Evolutionary conservation across 129 eudicot species (phyloP).

Genomic region (Centella asiatica): DNA sequence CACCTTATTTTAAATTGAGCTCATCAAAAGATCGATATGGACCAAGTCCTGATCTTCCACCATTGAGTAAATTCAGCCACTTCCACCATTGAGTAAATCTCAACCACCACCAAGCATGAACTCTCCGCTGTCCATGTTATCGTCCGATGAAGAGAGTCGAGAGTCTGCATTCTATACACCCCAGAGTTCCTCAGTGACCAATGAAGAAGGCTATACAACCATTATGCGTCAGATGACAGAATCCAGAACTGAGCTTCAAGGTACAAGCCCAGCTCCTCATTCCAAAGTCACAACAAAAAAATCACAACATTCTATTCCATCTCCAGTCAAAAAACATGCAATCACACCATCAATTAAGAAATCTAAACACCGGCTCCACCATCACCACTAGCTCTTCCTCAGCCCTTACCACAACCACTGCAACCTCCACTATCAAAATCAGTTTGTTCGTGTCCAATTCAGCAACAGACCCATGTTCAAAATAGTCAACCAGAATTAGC

Average conservation of each 20-base stretch:
- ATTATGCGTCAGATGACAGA: constrained; percentile 24
- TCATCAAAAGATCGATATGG: constrained; percentile 58
- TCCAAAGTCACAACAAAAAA: constrained; percentile 86
- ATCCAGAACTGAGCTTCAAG: constrained; percentile 21
- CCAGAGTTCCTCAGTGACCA: constrained; percentile 69
- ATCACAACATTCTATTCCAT: constrained; percentile 51
- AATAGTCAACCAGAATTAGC: constrained; percentile 25
- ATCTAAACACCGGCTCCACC: too few species aligned
- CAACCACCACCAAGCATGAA: constrained; percentile 41
- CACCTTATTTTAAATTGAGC: constrained; percentile 66
- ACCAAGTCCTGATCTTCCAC: constrained; percentile 94
- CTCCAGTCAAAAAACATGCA: constrained; percentile 52
- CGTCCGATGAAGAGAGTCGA: constrained; percentile 58
- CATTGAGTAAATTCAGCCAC: too few species aligned
- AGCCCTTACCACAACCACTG: constrained; percentile 22
- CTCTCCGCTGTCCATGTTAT: constrained; percentile 78
- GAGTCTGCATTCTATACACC: constrained; percentile 74
- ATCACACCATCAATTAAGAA: constrained; percentile 41
- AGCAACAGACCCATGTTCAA: constrained; percentile 17
- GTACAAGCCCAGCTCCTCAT: constrained; percentile 43
- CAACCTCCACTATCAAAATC: constrained; percentile 11
- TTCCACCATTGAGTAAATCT: constrained; percentile 69
- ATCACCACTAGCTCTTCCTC: constrained; percentile 27
- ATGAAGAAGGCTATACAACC: constrained; percentile 46
- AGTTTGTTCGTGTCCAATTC: too few species aligned